A percentile compares a stretch with the other conserved stretches of the same genome.
Conservation (phyloP, 2,329 filamentous ascomycete genomes). For the Davidsoniella neocaledoniae region DNA sequence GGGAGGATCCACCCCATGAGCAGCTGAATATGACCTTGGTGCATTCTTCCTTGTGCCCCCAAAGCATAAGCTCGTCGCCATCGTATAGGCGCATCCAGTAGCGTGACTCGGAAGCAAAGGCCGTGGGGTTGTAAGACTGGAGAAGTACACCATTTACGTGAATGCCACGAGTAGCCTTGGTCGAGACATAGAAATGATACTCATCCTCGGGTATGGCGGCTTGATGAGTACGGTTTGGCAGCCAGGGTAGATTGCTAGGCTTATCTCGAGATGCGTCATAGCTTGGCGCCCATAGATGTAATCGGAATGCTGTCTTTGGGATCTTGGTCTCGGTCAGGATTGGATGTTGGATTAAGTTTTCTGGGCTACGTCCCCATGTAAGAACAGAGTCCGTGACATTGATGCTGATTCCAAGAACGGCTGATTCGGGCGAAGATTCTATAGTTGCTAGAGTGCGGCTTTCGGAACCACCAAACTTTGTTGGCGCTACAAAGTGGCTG, state of each 20-base stretch:
- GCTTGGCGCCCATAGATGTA: conserved; percentile 56
- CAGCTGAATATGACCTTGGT: conserved; percentile 36
- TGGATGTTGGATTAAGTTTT: conserved; percentile 52
- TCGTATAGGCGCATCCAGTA: conserved; percentile 56
- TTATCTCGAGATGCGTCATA: conserved; percentile 41
- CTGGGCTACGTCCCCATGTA: conserved; percentile 58
- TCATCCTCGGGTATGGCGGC: conserved; percentile 29
- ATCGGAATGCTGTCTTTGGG: conserved; percentile 65
- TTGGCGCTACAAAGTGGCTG: too few species aligned
- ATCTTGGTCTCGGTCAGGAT: conserved; percentile 50
- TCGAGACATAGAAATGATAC: conserved; percentile 58
- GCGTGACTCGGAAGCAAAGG: conserved; percentile 35
- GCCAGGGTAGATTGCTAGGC: conserved; percentile 30
- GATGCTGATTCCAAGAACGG: conserved; percentile 44
- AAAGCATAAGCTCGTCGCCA: conserved; percentile 63
- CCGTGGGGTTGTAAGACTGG: conserved; percentile 35
- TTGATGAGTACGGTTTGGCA: conserved; percentile 14
- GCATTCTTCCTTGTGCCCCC: conserved; percentile 29
- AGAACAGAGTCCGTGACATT: conserved; percentile 49
- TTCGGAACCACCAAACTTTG: neutral
- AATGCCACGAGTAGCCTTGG: conserved; percentile 62
- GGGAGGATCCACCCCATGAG: conserved; percentile 37
- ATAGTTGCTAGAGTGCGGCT: conserved; percentile 22
- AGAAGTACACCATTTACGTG: conserved; percentile 58
- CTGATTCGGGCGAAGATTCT: conserved; percentile 47